These are phyloP conservation scores for Paratinospora sagittata DNA, from an alignment of 164 flowering plant genomes.

Conservation along the genomic window DNA sequence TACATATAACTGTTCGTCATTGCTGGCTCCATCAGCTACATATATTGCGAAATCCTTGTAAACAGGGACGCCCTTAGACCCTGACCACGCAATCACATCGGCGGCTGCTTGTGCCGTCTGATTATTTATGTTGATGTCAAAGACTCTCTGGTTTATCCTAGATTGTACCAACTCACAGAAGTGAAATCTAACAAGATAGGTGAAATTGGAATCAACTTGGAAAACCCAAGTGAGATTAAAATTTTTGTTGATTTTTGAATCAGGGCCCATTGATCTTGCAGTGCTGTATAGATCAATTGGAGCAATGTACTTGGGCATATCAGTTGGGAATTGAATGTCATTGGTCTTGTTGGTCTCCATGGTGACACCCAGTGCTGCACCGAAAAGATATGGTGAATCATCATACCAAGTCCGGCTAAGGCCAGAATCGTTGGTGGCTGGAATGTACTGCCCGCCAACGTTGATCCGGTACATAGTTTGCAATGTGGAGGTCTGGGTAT, in stretches of 20 bases:
- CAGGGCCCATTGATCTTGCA: slow-evolving; percentile 46
- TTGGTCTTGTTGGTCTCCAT: slow-evolving; percentile 16
- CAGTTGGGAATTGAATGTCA: slow-evolving; percentile 24
- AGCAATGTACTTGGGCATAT: slow-evolving; percentile 25
- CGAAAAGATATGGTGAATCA: slow-evolving; percentile 50
- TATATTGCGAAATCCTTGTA: slow-evolving; percentile 44
- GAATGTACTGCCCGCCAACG: slow-evolving; percentile 24
- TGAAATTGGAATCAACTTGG: slow-evolving; percentile 49
- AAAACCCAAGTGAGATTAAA: slow-evolving; percentile 68
- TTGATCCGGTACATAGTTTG: slow-evolving; percentile 21
- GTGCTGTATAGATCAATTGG: slow-evolving; percentile 50
- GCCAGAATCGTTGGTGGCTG: slow-evolving; percentile 43
- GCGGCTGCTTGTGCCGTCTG: slow-evolving; percentile 32
- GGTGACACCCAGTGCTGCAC: slow-evolving; percentile 44
- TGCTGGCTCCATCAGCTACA: slow-evolving; percentile 20
- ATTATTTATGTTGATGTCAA: slow-evolving; percentile 47
- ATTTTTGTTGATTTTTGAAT: slow-evolving; percentile 29
- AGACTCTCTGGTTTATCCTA: slow-evolving; percentile 43
- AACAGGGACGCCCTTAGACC: slow-evolving; percentile 26
- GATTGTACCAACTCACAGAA: slow-evolving; percentile 45
- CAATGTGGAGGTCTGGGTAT: slow-evolving; percentile 19
- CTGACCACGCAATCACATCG: slow-evolving; percentile 44
- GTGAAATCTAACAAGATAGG: slow-evolving; percentile 59
- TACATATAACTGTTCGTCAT: slow-evolving; percentile 31
- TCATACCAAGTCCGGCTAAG: slow-evolving; percentile 49